Evolutionary conservation across 2,329 filamentous ascomycete species (phyloP), one percentile per base, ranked within the genome.

Genomic region (Xylariaceae sp.): DNA sequence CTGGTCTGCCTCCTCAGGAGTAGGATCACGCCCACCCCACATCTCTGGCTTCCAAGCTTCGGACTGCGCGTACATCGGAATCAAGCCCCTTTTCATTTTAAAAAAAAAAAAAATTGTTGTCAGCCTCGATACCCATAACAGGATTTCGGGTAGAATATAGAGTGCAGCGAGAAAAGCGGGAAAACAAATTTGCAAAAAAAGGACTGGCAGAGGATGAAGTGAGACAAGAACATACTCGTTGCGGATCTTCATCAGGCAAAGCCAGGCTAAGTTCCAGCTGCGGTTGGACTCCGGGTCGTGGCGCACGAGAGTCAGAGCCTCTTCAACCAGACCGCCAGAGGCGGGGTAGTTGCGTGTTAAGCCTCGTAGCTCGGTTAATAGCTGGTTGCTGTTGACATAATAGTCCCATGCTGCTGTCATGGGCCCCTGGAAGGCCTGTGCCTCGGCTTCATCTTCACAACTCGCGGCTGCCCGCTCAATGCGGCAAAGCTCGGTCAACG

Each of bases 181-280:
- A n/a, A n/a, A n/a, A n/a, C n/a, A n/a, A n/a, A n/a, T n/a, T n/a
- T n/a, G n/a, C n/a, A n/a, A n/a, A n/a, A n/a, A n/a, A n/a, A n/a
- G n/a, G n/a, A n/a, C n/a, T n/a, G n/a, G n/a, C n/a, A n/a, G n/a
- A n/a, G n/a, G n/a, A n/a, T n/a, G n/a, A n/a, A n/a, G n/a, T n/a
- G n/a, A n/a, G 29, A 23, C 19, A 40, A 45, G 14, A 16, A 71
- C 78, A 64, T 68, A 84, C 82, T 83, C 80, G 45, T 80, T 76
- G 19, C 74, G 71, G 40, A 88, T 81, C 63, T 86, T 87, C 34
- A 68, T 68, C 8, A 89, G 67, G 23, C 85, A 80, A 37, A 89
- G 67, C 85, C 85, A 89, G 34, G 83, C 85, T 55, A 85, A 72
- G 60, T 89, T 90, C 85, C 86, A 89, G 60, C 83, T 88, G 20